Evolutionary conservation across 768 basidiomycete genomes (phyloP).

Genomic region (Lentinula aciculospora): DNA sequence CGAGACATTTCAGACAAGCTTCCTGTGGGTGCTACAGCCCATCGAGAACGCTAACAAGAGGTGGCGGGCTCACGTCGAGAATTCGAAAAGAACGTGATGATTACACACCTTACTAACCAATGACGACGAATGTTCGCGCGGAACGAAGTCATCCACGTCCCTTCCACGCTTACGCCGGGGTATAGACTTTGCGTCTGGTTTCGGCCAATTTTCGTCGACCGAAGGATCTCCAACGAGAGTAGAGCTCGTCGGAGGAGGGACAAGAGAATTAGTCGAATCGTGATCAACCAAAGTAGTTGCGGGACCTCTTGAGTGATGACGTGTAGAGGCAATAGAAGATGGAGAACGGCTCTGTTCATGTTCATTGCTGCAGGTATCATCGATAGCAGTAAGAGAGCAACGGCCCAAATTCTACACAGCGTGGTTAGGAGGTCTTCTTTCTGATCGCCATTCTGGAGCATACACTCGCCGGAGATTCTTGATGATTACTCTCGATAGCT

Average conservation of each 20-base stretch:
- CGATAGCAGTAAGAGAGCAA: not conserved
- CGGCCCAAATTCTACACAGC: not conserved
- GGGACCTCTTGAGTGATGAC: not conserved
- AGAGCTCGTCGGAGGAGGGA: not conserved
- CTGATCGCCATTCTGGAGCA: too few relatives aligned
- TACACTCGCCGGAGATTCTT: not conserved
- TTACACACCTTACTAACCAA: not conserved
- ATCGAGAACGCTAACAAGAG: not conserved
- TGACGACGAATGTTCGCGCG: not conserved
- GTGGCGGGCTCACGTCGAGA: not conserved
- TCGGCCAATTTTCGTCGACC: not conserved
- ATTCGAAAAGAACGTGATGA: not conserved
- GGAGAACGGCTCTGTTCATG: not conserved
- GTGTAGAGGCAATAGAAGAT: not conserved
- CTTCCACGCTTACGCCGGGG: not conserved
- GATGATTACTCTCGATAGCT: not conserved
- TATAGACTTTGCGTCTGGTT: too few relatives aligned
- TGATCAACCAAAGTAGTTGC: not conserved
- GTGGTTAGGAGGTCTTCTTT: not conserved
- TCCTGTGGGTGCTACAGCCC: not conserved
- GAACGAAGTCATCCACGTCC: not conserved
- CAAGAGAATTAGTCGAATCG: not conserved
- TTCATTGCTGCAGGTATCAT: not conserved
- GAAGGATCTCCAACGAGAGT: not conserved
- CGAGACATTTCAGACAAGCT: not conserved